phyloP scores from a whole-genome alignment of 352 stramenopile species.

The Pythium guiyangense region DNA sequence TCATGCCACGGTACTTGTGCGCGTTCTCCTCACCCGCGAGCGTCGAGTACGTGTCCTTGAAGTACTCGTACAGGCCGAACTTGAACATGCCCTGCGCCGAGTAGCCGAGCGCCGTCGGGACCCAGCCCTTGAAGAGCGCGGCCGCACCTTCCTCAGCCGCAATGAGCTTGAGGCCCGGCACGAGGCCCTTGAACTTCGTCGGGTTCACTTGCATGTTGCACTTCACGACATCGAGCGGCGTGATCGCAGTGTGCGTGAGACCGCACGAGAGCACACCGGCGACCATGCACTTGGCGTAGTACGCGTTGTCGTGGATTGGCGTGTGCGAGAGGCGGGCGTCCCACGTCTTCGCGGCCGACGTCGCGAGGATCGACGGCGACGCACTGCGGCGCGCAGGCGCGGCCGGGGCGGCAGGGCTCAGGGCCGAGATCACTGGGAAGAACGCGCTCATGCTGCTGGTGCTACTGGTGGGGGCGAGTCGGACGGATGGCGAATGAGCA shows the following conservation, averaged over 20 bases:
- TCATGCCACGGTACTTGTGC: slow-evolving; percentile 90
- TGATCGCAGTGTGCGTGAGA: slow-evolving; percentile 91
- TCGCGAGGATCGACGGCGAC: slow-evolving; percentile 50
- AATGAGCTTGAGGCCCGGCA: slow-evolving; percentile 83
- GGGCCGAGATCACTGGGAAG: slow-evolving; percentile 70
- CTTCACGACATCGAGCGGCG: slow-evolving; percentile 92
- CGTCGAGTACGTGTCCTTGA: slow-evolving; percentile 93
- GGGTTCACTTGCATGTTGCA: slow-evolving; percentile 94
- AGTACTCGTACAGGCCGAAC: slow-evolving; percentile 95
- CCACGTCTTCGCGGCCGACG: slow-evolving; percentile 70
- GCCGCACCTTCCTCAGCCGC: slow-evolving; percentile 78
- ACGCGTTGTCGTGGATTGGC: slow-evolving; percentile 83
- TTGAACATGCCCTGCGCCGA: slow-evolving; percentile 89
- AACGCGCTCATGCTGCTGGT: slow-evolving; percentile 56
- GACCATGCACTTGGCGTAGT: slow-evolving; percentile 95
- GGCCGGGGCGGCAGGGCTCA: slow-evolving; percentile 49
- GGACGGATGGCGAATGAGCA: slow-evolving; percentile 66
- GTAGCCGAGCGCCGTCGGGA: slow-evolving; percentile 91
- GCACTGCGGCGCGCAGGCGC: slow-evolving; percentile 31
- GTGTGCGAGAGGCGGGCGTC: slow-evolving; percentile 77
- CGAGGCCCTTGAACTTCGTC: slow-evolving; percentile 77
- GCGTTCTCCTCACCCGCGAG: slow-evolving; percentile 90
- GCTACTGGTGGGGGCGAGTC: slow-evolving; percentile 26
- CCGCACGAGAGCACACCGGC: slow-evolving; percentile 91
- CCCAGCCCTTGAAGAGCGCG: slow-evolving; percentile 90